phyloP scores from a whole-genome alignment of 2,329 filamentous ascomycete species.

The Nectriaceae sp. region DNA sequence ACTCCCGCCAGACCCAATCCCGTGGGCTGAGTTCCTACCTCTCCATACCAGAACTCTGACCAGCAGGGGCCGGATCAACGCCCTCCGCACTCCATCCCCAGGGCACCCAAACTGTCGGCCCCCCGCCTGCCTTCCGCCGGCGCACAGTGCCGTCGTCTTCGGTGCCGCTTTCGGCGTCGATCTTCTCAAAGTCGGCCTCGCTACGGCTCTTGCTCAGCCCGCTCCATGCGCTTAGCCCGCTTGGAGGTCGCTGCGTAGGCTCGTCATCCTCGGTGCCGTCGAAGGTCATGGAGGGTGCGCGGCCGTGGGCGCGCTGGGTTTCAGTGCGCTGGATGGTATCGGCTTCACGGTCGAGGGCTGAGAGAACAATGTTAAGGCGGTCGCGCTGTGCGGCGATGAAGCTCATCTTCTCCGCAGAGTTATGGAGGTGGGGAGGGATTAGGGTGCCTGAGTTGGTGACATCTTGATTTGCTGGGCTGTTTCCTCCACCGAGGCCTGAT shows the following conservation, averaged over 20 bases:
- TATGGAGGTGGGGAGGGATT: conserved; percentile 69
- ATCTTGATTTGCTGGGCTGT: conserved; percentile 23
- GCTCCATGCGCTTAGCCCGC: conserved; percentile 51
- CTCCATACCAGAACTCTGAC: conserved; percentile 43
- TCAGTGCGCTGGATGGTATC: conserved; percentile 54
- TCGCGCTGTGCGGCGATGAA: conserved; percentile 82
- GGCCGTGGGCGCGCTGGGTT: conserved; percentile 26
- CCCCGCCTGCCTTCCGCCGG: conserved; percentile 27
- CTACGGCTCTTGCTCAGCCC: conserved; percentile 79
- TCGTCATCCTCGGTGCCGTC: conserved; percentile 35
- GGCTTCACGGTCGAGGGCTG: conserved; percentile 79
- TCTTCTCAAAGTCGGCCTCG: conserved; percentile 87
- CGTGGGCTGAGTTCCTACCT: conserved; percentile 30
- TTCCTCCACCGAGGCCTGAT: conserved; percentile 25
- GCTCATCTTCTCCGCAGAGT: conserved; percentile 65
- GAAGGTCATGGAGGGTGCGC: conserved; percentile 23
- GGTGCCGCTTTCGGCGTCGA: conserved; percentile 71
- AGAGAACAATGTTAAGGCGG: conserved; percentile 71
- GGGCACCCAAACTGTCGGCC: conserved; percentile 46
- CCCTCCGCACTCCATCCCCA: conserved; percentile 44
- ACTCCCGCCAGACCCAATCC: conserved; percentile 29
- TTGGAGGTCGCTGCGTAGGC: conserved; percentile 44
- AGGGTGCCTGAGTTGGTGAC: conserved; percentile 55
- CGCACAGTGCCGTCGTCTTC: conserved; percentile 50
- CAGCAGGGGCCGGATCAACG: conserved; percentile 23